Conservation (phyloP, 345 rosid species). For the Melaleuca quinquenervia region DNA sequence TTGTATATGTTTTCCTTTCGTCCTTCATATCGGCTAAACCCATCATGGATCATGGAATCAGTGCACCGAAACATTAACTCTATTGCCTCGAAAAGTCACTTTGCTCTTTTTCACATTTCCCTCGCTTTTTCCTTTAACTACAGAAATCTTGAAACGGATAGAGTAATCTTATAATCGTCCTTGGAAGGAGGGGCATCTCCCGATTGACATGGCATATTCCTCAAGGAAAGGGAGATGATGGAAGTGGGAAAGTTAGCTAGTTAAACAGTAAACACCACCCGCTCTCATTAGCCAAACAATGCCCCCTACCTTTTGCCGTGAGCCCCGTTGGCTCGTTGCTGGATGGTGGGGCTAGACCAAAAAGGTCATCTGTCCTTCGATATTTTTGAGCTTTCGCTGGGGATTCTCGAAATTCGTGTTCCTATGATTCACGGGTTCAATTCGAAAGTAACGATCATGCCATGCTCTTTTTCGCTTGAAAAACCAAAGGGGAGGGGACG, state of each 20-base stretch:
- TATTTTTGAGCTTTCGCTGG: not conserved
- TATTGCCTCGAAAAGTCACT: not conserved
- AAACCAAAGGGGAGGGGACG: not conserved
- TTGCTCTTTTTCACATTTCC: not conserved
- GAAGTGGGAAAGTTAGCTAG: not conserved
- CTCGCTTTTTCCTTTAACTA: not conserved
- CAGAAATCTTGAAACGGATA: not conserved
- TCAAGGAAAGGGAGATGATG: not conserved
- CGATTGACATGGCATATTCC: not conserved
- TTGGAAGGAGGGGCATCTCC: not conserved
- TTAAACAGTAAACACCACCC: not conserved
- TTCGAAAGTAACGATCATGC: not conserved
- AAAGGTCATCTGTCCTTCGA: not conserved
- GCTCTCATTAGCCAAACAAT: not conserved
- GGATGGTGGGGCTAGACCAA: not conserved
- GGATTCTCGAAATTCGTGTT: not conserved
- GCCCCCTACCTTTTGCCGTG: no score
- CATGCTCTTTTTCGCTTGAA: not conserved
- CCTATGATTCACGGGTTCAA: not conserved
- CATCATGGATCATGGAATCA: not conserved
- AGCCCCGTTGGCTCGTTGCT: not conserved
- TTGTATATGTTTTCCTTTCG: accelerated
- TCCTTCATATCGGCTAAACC: not conserved
- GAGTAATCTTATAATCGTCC: not conserved
- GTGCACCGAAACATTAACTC: no score